phyloP scores from a whole-genome alignment of 2,329 filamentous ascomycete genomes.

The Diplodia intermedia region DNA sequence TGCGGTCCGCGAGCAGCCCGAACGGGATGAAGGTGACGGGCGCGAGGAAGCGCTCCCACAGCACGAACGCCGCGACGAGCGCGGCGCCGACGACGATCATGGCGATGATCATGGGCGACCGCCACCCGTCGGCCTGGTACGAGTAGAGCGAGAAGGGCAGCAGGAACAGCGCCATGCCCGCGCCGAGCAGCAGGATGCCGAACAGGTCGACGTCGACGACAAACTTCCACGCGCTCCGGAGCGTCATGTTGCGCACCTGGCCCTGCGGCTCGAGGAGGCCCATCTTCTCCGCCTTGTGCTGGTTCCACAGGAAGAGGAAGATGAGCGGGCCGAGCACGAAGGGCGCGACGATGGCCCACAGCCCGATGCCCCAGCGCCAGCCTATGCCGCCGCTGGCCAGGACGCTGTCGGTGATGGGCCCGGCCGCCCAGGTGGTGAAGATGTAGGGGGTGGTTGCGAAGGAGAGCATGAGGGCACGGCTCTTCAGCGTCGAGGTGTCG shows the following conservation, averaged over 20 bases:
- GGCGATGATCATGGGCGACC: conserved; percentile 49
- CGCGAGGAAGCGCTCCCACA: conserved; percentile 49
- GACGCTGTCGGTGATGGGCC: conserved; percentile 43
- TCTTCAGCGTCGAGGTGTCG: conserved; percentile 70
- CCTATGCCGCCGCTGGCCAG: conserved; percentile 57
- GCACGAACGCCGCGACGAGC: conserved; percentile 47
- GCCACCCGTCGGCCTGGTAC: conserved; percentile 44
- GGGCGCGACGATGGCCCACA: conserved; percentile 70
- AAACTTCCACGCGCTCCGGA: conserved; percentile 1
- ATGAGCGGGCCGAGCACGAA: conserved; percentile 67
- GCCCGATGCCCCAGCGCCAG: conserved; percentile 73
- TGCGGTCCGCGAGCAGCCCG: conserved; percentile 56
- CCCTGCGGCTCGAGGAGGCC: conserved; percentile 1
- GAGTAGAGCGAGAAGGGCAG: conserved; percentile 62
- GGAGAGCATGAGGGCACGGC: conserved; percentile 69
- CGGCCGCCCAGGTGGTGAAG: conserved; percentile 44
- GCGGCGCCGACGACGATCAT: conserved; percentile 48
- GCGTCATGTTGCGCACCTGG: conserved; percentile 21
- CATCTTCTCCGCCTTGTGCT: conserved; percentile 61
- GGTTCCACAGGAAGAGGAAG: conserved; percentile 63
- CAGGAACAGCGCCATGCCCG: conserved; percentile 67
- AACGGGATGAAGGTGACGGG: conserved; percentile 53
- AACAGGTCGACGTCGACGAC: conserved; percentile 4
- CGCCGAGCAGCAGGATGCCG: conserved; percentile 56
- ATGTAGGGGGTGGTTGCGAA: conserved; percentile 47